Conservation (phyloP, 2,329 filamentous ascomycete species). For the Aspergillus neoniger region DNA sequence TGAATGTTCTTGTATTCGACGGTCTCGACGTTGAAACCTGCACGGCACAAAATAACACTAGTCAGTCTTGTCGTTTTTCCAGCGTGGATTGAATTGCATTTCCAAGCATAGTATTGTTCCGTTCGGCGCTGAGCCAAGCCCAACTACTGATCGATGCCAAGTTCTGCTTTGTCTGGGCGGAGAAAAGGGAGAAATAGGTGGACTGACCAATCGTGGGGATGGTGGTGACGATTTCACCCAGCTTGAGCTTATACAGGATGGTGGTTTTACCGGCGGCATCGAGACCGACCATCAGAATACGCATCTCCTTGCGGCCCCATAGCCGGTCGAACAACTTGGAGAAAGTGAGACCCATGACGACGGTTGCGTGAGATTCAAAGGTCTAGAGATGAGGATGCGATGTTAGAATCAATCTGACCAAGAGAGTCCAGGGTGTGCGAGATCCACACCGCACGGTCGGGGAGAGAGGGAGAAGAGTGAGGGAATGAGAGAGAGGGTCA, state of each 20-base stretch:
- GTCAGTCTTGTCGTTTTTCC: conserved; percentile 15
- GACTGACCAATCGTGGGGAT: conserved; percentile 93
- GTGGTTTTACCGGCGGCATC: conserved; percentile 99
- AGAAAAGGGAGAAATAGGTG: conserved; percentile 7
- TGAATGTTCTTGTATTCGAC: conserved; percentile 99
- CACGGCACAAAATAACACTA: not conserved
- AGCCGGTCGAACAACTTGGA: conserved; percentile 95
- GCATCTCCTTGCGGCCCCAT: conserved; percentile 99
- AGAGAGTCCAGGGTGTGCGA: not conserved
- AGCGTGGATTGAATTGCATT: not conserved
- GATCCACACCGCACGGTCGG: conserved; percentile 1
- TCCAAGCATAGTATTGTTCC: too few species aligned
- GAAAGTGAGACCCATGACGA: conserved; percentile 94
- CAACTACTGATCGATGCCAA: too few species aligned
- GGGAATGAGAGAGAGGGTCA: not conserved
- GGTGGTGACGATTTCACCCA: conserved; percentile 96
- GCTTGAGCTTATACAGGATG: conserved; percentile 99
- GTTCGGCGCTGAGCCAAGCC: too few species aligned
- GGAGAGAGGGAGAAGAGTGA: not conserved
- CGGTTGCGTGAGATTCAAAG: conserved; percentile 35
- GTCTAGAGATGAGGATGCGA: conserved; percentile 20
- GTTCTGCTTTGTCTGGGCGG: not conserved
- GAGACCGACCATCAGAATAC: conserved; percentile 99
- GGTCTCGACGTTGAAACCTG: conserved; percentile 99
- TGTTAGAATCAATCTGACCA: conserved; percentile 22